A percentile compares a stretch with the other conserved stretches of the same genome.
phyloP scores from a whole-genome alignment of 768 basidiomycete species.

The Tephrocybe sp. region DNA sequence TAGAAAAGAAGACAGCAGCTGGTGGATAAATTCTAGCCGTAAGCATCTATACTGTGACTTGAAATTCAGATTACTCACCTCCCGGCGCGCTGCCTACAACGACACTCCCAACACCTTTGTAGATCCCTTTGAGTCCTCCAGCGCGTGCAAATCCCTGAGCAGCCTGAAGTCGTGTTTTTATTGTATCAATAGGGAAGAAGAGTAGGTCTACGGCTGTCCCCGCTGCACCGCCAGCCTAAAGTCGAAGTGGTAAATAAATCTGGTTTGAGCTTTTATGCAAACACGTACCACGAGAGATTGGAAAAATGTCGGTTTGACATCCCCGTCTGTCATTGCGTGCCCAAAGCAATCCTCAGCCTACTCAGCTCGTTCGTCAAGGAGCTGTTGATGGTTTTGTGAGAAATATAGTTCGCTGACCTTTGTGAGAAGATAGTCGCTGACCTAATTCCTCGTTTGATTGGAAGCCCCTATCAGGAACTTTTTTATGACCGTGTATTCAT shows the following conservation, averaged over 20 bases:
- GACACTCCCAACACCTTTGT: conserved; percentile 93
- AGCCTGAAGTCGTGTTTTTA: conserved; percentile 95
- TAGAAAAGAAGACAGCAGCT: conserved; percentile 96
- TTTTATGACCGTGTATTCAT: too few relatives aligned
- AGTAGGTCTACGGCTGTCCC: conserved; percentile 93
- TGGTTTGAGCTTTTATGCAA: not conserved
- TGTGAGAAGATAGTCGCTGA: conserved; percentile 1
- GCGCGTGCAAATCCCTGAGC: conserved; percentile 80
- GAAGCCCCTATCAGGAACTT: too few relatives aligned
- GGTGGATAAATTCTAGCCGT: conserved; percentile 1
- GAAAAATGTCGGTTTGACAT: conserved; percentile 27
- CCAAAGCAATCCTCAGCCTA: not conserved
- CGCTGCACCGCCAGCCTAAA: conserved; percentile 64
- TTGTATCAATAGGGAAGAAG: conserved; percentile 95
- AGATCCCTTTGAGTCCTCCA: conserved; percentile 89
- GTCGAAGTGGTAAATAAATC: not conserved
- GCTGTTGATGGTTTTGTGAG: not conserved
- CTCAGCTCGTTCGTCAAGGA: not conserved
- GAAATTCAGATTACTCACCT: conserved; percentile 48
- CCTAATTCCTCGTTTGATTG: too few relatives aligned
- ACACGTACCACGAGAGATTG: conserved; percentile 30
- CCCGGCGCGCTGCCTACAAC: conserved; percentile 95
- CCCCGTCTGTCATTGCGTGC: conserved; percentile 6
- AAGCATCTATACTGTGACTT: not conserved
- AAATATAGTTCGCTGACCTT: not conserved